A percentile compares a stretch with the other conserved stretches of the same genome.
phyloP scores from a whole-genome alignment of 768 basidiomycete species.

The Cyclocybe aegerita region DNA sequence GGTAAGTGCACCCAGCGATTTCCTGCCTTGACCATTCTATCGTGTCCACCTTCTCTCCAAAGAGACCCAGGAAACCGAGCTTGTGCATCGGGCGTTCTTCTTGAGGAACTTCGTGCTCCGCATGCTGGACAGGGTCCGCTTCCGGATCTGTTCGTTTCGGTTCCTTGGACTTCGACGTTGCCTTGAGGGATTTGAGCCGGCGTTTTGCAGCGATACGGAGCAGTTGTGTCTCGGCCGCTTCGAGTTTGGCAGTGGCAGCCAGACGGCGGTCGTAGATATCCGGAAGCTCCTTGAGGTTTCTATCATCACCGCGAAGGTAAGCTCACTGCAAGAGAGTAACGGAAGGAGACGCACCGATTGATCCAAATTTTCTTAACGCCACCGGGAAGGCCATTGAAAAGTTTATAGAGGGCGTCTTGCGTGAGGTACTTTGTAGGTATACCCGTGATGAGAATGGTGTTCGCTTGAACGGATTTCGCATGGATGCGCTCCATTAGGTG shows the following conservation, averaged over 20 bases:
- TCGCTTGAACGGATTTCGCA: constrained; percentile 79
- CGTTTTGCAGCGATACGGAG: constrained; percentile 75
- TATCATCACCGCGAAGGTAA: constrained; percentile 18
- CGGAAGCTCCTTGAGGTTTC: constrained; percentile 86
- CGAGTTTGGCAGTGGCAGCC: constrained; percentile 75
- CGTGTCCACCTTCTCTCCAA: constrained; percentile 89
- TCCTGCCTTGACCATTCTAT: constrained; percentile 88
- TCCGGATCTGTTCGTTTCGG: constrained; percentile 11
- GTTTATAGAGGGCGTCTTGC: constrained; percentile 57
- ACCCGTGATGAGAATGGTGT: constrained; percentile 88
- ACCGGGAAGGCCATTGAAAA: constrained; percentile 86
- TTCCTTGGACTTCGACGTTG: constrained; percentile 32
- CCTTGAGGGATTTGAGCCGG: constrained; percentile 54
- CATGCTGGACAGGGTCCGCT: constrained; percentile 7
- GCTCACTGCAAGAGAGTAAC: background rate
- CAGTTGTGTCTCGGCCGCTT: constrained; percentile 79
- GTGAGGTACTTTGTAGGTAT: constrained; percentile 80
- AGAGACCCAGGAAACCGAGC: constrained; percentile 57
- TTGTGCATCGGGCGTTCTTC: constrained; percentile 79
- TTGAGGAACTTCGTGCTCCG: constrained; percentile 49
- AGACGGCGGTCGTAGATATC: constrained; percentile 76
- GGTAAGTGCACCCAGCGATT: constrained; percentile 53
- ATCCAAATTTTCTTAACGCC: constrained; percentile 93
- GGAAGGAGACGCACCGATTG: constrained; percentile 54
- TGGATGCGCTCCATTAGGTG: constrained; percentile 77